Percentiles rank a stretch among this genome's conserved stretches.
These are phyloP conservation scores for Alternaria burnsii DNA, from an alignment of 2,329 filamentous ascomycete species.

Conservation along the genomic window DNA sequence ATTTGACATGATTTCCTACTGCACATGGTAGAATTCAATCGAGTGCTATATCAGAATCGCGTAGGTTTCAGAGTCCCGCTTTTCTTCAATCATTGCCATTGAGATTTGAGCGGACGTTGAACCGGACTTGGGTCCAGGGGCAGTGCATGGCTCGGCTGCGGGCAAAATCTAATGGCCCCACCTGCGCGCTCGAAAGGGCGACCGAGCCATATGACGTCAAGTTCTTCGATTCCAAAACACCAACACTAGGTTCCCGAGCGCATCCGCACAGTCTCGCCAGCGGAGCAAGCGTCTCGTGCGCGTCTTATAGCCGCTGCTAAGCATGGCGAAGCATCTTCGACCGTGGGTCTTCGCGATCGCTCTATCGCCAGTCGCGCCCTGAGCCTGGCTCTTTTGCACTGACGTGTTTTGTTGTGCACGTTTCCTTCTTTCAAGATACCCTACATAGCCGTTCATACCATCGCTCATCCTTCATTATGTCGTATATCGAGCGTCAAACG, in stretches of 20 bases:
- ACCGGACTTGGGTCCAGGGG: not conserved
- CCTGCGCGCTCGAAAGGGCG: conserved; percentile 1
- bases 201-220: conserved; percentile 17
- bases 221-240: conserved; percentile 3
- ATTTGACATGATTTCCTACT: not conserved
- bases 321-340: conserved; percentile 19
- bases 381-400: not conserved
- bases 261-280: conserved; percentile 9
- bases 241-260: conserved; percentile 10
- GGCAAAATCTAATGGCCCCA: not conserved
- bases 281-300: conserved; percentile 1
- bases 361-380: not conserved
- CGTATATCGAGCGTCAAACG: conserved; percentile 38
- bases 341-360: not conserved
- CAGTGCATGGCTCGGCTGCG: not conserved
- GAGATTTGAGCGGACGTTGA: not conserved
- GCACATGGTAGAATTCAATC: not conserved
- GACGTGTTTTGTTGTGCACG: conserved; percentile 2
- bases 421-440: conserved; percentile 12
- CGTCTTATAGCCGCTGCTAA: conserved; percentile 11
- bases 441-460: not conserved
- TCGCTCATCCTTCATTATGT: conserved; percentile 25
- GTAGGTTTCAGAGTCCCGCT: not conserved
- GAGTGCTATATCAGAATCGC: not conserved
- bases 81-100: not conserved